These are phyloP conservation scores for Rhodotorula kratochvilovae DNA, from an alignment of 768 basidiomycete species.

Conservation along the genomic window DNA sequence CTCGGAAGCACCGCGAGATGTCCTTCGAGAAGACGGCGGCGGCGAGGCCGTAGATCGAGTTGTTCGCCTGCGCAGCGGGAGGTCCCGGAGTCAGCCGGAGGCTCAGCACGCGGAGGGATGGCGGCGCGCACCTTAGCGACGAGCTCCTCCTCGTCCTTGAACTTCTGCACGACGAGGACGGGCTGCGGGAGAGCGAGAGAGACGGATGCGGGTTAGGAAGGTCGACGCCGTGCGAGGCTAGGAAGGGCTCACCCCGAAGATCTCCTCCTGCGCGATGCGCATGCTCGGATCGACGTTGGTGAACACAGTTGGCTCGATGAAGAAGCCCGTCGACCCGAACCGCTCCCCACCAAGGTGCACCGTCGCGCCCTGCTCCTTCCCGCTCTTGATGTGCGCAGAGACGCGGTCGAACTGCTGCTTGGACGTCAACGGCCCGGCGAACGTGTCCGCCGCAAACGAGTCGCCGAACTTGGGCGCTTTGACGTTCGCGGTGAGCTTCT, in stretches of 20 bases:
- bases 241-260: conserved; percentile 31
- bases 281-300: conserved; percentile 63
- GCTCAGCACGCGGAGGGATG: background rate
- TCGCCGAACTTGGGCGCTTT: conserved; percentile 60
- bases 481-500: conserved; percentile 57
- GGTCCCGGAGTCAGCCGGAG: background rate
- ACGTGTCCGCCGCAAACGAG: conserved; percentile 59
- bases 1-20: conserved; percentile 66
- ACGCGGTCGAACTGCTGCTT: conserved; percentile 66
- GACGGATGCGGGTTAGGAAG: too few species aligned
- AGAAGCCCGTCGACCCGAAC: conserved; percentile 61
- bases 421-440: conserved; percentile 74
- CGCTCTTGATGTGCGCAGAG: conserved; percentile 71
- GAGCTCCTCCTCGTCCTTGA: conserved; percentile 47
- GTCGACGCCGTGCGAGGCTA: background rate
- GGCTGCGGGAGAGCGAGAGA: conserved; percentile 47
- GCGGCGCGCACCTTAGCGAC: conserved; percentile 42
- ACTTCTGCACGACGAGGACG: conserved; percentile 69
- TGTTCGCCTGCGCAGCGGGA: conserved; percentile 60
- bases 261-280: conserved; percentile 61
- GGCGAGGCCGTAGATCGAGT: conserved; percentile 58
- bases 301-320: conserved; percentile 53
- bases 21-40: conserved; percentile 67
- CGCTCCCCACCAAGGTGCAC: conserved; percentile 62
- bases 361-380: conserved; percentile 66